Conservation (phyloP, 352 stramenopile genomes). For the Globisporangium solare region DNA sequence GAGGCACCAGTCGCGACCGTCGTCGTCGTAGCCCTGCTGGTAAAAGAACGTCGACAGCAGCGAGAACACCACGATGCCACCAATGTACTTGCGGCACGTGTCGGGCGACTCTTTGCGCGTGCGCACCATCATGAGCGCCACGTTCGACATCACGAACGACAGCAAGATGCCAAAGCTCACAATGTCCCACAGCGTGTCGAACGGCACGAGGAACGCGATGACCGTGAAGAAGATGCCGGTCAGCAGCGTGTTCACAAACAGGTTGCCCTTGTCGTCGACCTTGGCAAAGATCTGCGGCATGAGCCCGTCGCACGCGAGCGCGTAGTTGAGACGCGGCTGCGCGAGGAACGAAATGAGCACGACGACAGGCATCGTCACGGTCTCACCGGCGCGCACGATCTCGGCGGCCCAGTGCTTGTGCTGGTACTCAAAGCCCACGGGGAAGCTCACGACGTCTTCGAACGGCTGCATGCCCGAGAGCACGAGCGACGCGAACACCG, state of each 20-base stretch:
- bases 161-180: slow-evolving; percentile 86
- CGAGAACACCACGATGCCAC: slow-evolving; percentile 29
- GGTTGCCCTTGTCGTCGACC: slow-evolving; percentile 72
- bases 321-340: slow-evolving; percentile 91
- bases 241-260: slow-evolving; percentile 78
- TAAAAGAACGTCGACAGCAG: slow-evolving; percentile 55
- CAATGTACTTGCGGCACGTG: slow-evolving; percentile 37
- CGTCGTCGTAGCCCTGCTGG: slow-evolving; percentile 64
- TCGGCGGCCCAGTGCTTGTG: slow-evolving; percentile 35
- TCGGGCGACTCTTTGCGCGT: slow-evolving; percentile 49
- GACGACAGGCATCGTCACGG: slow-evolving; percentile 90
- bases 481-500: slow-evolving; percentile 68
- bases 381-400: slow-evolving; percentile 53
- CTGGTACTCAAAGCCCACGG: slow-evolving; percentile 36
- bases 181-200: slow-evolving; percentile 81
- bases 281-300: slow-evolving; percentile 89
- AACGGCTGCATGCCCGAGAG: slow-evolving; percentile 66
- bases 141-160: slow-evolving; percentile 86
- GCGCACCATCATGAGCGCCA: slow-evolving; percentile 69
- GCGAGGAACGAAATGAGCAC: slow-evolving; percentile 92
- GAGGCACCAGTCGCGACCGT: slow-evolving; percentile 27
- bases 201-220: slow-evolving; percentile 72
- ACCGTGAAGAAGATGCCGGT: slow-evolving; percentile 58
- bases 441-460: slow-evolving; percentile 24
- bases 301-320: slow-evolving; percentile 90